phyloP scores from a whole-genome alignment of 2,329 filamentous ascomycete species.

The Ascosphaera acerosa region DNA sequence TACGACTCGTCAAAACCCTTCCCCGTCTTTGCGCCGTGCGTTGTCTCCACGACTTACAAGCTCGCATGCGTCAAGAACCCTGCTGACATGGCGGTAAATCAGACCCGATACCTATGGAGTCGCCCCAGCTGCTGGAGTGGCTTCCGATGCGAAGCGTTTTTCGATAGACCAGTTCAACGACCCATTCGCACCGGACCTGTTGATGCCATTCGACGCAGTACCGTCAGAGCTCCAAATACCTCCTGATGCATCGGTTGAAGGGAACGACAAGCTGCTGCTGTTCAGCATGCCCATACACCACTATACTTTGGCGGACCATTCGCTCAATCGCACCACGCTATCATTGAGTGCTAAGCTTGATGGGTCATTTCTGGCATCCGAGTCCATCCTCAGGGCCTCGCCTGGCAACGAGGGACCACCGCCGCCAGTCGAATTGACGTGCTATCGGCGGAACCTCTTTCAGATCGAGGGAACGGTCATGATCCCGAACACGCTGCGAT shows the following conservation, averaged over 20 bases:
- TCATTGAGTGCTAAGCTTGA: conserved; percentile 36
- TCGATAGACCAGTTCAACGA: conserved; percentile 22
- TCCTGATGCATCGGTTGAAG: conserved; percentile 33
- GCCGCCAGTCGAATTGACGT: conserved; percentile 52
- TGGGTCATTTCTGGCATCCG: conserved; percentile 43
- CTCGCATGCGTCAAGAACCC: too few species aligned
- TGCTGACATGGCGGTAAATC: conserved; percentile 19
- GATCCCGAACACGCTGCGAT: conserved; percentile 50
- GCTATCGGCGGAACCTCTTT: conserved; percentile 86
- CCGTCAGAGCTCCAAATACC: conserved; percentile 19
- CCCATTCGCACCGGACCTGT: conserved; percentile 25
- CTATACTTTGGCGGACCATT: conserved; percentile 34
- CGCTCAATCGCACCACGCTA: conserved; percentile 28
- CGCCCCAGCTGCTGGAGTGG: conserved; percentile 17
- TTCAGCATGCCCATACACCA: conserved; percentile 40
- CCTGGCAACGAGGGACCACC: conserved; percentile 27
- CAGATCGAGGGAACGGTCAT: conserved; percentile 83
- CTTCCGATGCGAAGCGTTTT: conserved; percentile 23
- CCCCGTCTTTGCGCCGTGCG: background rate
- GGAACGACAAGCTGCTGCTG: conserved; percentile 45
- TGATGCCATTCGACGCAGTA: conserved; percentile 18
- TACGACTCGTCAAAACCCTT: conserved; percentile 1
- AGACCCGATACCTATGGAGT: conserved; percentile 28
- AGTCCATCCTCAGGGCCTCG: conserved; percentile 35
- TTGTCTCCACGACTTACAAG: too few species aligned